Percentiles rank a stretch among this genome's conserved stretches.
Conservation (phyloP, 2,329 filamentous ascomycete genomes). For the Penicillium sp. region DNA sequence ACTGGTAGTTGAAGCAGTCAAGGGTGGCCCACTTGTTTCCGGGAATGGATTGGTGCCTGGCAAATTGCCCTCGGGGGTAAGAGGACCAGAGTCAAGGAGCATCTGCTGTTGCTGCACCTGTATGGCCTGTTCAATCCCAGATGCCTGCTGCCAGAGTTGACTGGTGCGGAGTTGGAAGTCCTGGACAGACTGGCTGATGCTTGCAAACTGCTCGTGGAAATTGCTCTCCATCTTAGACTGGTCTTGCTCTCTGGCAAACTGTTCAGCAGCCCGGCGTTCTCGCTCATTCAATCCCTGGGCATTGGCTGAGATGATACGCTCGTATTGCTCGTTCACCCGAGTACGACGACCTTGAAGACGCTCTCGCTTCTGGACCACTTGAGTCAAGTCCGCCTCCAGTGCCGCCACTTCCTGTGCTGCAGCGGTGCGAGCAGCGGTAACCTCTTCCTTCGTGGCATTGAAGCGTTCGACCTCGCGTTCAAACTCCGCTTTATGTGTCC, state of each 20-base stretch:
- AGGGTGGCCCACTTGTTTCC: slow-evolving; percentile 27
- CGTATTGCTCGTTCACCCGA: slow-evolving; percentile 63
- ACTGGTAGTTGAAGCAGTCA: slow-evolving; percentile 29
- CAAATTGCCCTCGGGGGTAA: slow-evolving; percentile 63
- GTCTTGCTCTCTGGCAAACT: slow-evolving; percentile 49
- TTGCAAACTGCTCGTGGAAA: slow-evolving; percentile 46
- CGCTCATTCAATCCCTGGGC: slow-evolving; percentile 59
- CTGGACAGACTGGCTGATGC: slow-evolving; percentile 45
- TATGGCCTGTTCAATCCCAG: slow-evolving; percentile 45
- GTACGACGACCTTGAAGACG: slow-evolving; percentile 59
- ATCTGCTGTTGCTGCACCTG: slow-evolving; percentile 50
- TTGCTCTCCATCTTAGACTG: slow-evolving; percentile 46
- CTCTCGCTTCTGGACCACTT: slow-evolving; percentile 59
- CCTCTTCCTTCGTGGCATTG: slow-evolving; percentile 52
- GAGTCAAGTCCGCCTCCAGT: slow-evolving; percentile 56
- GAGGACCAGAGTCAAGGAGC: slow-evolving; percentile 45
- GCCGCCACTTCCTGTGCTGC: slow-evolving; percentile 55
- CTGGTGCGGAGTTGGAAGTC: slow-evolving; percentile 46
- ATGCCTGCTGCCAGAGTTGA: slow-evolving; percentile 48
- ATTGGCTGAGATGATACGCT: slow-evolving; percentile 61
- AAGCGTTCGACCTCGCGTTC: slow-evolving; percentile 57
- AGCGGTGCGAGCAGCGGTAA: slow-evolving; percentile 53
- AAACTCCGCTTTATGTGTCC: slow-evolving; percentile 56
- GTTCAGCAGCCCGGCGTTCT: slow-evolving; percentile 52
- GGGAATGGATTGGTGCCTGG: slow-evolving; percentile 53